Percentiles rank a stretch among this genome's conserved stretches.
Conservation (phyloP, 192 early-diverging fungal genomes). For the Mortierella antarctica region DNA sequence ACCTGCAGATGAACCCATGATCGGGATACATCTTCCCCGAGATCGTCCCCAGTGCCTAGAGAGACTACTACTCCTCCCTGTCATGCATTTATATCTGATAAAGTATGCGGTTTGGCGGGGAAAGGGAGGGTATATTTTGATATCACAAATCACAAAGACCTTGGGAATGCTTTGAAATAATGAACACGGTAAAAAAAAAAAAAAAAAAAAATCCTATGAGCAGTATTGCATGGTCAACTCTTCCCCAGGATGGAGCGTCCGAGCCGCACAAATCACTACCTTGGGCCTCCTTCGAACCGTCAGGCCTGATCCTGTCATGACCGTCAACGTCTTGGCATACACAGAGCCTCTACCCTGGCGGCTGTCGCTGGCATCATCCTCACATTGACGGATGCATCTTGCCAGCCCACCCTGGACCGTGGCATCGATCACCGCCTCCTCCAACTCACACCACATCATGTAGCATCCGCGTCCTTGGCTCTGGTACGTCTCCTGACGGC, state of each 20-base stretch:
- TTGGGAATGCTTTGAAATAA: not conserved
- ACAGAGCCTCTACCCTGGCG: not conserved
- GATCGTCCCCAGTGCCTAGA: no score
- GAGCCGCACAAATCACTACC: slow-evolving; percentile 14
- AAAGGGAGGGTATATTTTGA: no score
- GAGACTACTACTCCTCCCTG: no score
- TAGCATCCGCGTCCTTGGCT: slow-evolving; percentile 19
- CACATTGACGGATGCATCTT: slow-evolving; percentile 3
- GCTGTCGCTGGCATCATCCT: slow-evolving; percentile 5
- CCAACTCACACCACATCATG: slow-evolving; percentile 25
- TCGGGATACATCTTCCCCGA: no score
- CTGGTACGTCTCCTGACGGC: slow-evolving; percentile 15
- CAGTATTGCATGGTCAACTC: slow-evolving; percentile 9
- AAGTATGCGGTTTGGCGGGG: no score
- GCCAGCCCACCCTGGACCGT: slow-evolving; percentile 22
- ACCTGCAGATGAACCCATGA: slow-evolving; percentile 47
- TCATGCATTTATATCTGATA: no score
- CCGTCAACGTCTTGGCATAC: slow-evolving; percentile 1
- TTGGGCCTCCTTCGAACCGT: not conserved
- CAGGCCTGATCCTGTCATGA: not conserved
- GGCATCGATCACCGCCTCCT: slow-evolving; percentile 34
- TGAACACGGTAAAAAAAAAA: not conserved
- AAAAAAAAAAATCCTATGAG: not conserved
- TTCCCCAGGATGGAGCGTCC: not conserved
- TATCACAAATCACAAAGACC: not conserved